Evolutionary conservation across 192 early-diverging fungal genomes (phyloP).

Genomic region (Backusella psychrophila): DNA sequence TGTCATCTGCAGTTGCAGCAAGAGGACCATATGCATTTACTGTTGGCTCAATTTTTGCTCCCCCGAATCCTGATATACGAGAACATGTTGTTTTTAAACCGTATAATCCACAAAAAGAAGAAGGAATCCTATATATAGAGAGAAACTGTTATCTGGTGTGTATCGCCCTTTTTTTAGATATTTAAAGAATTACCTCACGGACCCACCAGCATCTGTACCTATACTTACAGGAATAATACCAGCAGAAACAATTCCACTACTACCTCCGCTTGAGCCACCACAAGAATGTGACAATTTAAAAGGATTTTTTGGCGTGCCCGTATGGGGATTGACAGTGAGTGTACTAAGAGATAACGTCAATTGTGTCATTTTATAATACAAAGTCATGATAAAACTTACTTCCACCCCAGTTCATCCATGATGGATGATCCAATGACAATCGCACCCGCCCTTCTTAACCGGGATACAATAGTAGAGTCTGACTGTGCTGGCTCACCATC

Average conservation of each 20-base stretch:
- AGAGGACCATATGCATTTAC: constrained; percentile 66
- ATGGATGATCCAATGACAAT: constrained; percentile 65
- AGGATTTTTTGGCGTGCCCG: constrained; percentile 62
- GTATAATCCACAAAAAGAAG: constrained; percentile 72
- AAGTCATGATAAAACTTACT: constrained; percentile 17
- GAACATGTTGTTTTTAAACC: constrained; percentile 73
- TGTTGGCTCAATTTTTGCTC: constrained; percentile 52
- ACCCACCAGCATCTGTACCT: constrained; percentile 72
- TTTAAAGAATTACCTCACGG: constrained; percentile 36
- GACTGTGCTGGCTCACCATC: constrained; percentile 35
- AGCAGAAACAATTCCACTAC: constrained; percentile 56
- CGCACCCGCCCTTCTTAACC: constrained; percentile 56
- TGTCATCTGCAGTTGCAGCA: constrained; percentile 63
- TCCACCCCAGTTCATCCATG: constrained; percentile 77
- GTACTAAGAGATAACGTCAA: constrained; percentile 25
- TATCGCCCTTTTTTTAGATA: too few relatives aligned
- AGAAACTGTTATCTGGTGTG: too few relatives aligned
- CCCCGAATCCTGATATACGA: constrained; percentile 55
- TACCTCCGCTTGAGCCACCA: constrained; percentile 74
- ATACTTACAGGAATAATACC: constrained; percentile 68
- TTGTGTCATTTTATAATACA: neutral
- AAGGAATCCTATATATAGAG: constrained; percentile 51
- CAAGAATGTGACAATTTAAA: constrained; percentile 55
- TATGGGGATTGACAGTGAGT: constrained; percentile 59
- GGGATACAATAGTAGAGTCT: constrained; percentile 51